Evolutionary conservation across 345 rosid genomes (phyloP).

Genomic region (Trapa incisa): DNA sequence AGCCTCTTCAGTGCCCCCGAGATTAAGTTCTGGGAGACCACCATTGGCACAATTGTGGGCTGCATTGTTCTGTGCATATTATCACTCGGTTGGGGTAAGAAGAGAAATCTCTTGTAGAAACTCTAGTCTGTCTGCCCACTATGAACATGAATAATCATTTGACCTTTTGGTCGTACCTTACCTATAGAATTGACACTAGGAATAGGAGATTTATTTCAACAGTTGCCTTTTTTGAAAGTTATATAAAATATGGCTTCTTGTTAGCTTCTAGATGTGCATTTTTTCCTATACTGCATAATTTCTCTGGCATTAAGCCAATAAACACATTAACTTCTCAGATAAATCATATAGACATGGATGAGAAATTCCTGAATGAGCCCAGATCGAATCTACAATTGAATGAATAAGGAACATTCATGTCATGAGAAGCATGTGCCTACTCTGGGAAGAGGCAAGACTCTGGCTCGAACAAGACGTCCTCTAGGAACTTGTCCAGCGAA

Average conservation of each 20-base stretch:
- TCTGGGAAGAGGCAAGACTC: constrained; percentile 27
- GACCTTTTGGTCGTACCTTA: background rate
- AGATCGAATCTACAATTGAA: no score
- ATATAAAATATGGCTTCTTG: no score
- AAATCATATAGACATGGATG: no score
- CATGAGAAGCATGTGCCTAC: no score
- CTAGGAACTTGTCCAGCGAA: constrained; percentile 26
- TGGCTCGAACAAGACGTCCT: constrained; percentile 32
- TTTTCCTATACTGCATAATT: no score
- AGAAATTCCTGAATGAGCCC: no score
- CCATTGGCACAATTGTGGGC: constrained; percentile 19
- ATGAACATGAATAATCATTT: background rate
- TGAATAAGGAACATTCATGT: no score
- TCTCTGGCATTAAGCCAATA: no score
- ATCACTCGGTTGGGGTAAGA: constrained; percentile 35
- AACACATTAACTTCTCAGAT: no score
- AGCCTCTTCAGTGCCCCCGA: constrained; percentile 18
- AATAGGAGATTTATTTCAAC: background rate
- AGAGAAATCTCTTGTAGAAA: constrained; percentile 21
- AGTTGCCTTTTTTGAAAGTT: background rate
- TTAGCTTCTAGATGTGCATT: no score
- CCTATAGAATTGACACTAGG: background rate
- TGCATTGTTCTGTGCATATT: constrained; percentile 20
- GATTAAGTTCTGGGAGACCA: constrained; percentile 29
- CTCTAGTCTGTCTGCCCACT: background rate